Base-by-base conservation (phyloP, 2,329 filamentous ascomycete genomes). In the Fusarium floridanum region DNA sequence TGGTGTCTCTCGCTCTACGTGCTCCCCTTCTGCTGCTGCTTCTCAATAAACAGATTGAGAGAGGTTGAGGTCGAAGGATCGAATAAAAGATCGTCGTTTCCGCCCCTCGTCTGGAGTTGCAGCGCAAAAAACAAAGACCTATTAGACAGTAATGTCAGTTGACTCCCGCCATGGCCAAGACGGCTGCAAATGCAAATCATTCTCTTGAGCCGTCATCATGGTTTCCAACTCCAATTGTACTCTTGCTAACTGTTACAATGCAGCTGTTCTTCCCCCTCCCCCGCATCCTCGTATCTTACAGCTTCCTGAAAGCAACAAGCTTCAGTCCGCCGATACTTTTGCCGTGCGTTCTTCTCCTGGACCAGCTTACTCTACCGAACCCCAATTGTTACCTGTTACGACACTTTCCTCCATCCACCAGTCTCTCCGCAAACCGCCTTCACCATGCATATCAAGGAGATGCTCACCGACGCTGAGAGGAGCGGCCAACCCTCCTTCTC, bases 381-480 rank as follows among this genome's bases (percentile, higher is more conserved):
- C 59, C n/a, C 61, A n/a, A 17, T 34, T 17, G 27, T 39, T 59
- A 24, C 10, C 39, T n/a, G 39, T n/a, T 32, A 64, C 20, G 50
- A 20, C 24, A 16, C n/a, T 11, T 12, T 43, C 14, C 34, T n/a
- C 27, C n/a, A 56, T 16, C 11, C 60, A 32, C 39, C 2, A 43
- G 16, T 55, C 32, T 37, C 9, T 17, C 11, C 34, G 20, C 20
- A 36, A 48, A 64, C 71, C 34, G 67, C 66, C 73, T 73, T 78
- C 89, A 92, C 82, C 75, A 98, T 99, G 96, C 97, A 98, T 86
- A 96, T 99, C 88, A 94, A 93, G 77, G 91, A 97, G 79, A 98
- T 98, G 88, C 89, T 99, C 80, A 88, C 90, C 78, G 93, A 96
- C 79, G 92, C 95, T 84, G 91, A 95, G 85, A 89, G 90, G 85